Base-by-base conservation (phyloP, 2,329 filamentous ascomycete genomes). In the Hymenoscyphus fructigenus region DNA sequence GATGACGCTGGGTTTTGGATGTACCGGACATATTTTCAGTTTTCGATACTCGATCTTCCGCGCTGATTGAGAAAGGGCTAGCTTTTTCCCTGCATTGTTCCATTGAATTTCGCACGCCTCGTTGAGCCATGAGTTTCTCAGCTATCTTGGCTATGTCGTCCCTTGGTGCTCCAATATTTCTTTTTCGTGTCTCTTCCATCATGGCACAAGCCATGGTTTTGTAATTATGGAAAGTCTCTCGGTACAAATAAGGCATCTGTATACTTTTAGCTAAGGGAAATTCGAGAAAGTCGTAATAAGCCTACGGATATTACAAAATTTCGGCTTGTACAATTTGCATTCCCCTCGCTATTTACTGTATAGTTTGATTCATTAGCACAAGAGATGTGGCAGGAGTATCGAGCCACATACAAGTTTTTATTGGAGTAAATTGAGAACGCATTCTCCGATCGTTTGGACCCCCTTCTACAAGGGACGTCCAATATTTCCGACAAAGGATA, bases 241-340 rank as follows among this genome's bases (percentile, higher is more conserved):
- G 60, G 32, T 64, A 47, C 5, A 64, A 26, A 23, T 64, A 64
- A 17, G 62, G 62, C 57, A 59, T 64, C 57, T 64, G 34, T 23
- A 28, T 38, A 14, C 34, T 4, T 1, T 38, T 38, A 38, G 34
- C 15, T 1, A 38, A 20, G 41, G 32, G 6, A 7, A 20, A 15
- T 50, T 38, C 3, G 34, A 15, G 34, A 38, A 38, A 38, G 12
- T 10, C n/a, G 15, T n/a, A 34, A 1, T 20, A 15, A 20, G 38
- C 55, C 17, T 53, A 58, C 55, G 34, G 50, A 63, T 10, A 58
- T 20, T 9, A 59, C 29, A 55, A 63, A 59, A 28, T 58, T 53
- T 3, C 41, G 10, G 12, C 34, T 14, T 38, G 34, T n/a, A n/a
- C n/a, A n/a, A n/a, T n/a, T n/a, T n/a, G n/a, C 15, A 10, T 38